Base-by-base conservation (phyloP, 2,329 filamentous ascomycete genomes). In the Aaosphaeria arxii region DNA sequence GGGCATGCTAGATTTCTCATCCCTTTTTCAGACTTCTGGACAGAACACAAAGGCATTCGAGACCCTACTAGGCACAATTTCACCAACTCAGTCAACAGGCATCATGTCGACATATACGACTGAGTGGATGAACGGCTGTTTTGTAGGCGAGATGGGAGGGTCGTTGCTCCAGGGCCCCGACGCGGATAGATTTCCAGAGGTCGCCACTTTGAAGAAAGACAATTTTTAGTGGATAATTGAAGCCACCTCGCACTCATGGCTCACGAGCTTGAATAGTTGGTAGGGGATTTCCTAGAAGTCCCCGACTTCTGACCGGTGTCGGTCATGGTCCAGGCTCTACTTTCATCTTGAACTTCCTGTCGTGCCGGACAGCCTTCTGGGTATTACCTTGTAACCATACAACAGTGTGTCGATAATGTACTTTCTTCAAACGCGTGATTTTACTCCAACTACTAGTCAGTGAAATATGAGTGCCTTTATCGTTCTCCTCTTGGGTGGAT, bases 141-240 rank as follows among this genome's bases (percentile, higher is more conserved):
- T 58, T 35, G 9, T 33, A 38, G 57, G 55, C 30, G 47, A 55
- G 47, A 30, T 54, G 11, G 52, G 46, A 46, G 57, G 54, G 24
- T 39, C 47, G 43, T 49, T 59, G 49, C 39, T 58, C 28, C 31
- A 54, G 43, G 55, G 54, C 6, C 7, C 49, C 44, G 49, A 58
- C 47, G 48, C 47, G 44, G 46, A 47, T n/a, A 55, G 49, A 42
- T 59, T 58, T 54, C 54, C 53, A 30, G 55, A 58, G 43, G 55
- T 54, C 11, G 45, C 47, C 6, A 48, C 30, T 4, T 38, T 55
- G 49, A 59, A 1, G 43, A 58, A 56, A 43, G 36, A 39, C 41
- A 46, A 46, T 30, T 46, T 46, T 46, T 46, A 39, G 33, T 36
- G n/a, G n/a, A 9, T 36, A 30, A 42, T 7, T 28, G 13, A 29